Conservation (phyloP, 441 rosid genomes). For the Brassica hybrid region DNA sequence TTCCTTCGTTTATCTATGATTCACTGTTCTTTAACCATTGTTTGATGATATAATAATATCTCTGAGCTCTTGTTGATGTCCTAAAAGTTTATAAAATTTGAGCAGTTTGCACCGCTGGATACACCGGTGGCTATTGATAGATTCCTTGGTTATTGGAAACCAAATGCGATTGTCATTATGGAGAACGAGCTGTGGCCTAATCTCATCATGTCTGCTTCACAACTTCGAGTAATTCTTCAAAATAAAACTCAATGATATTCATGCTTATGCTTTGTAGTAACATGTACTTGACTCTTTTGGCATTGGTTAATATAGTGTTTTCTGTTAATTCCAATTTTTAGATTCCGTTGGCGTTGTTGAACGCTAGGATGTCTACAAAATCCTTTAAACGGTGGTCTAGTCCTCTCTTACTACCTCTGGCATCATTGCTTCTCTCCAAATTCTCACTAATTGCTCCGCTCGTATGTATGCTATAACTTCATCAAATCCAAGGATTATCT, state of each 20-base stretch:
- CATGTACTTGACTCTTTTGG: neutral
- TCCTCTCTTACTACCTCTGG: constrained; percentile 66
- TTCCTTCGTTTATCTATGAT: neutral
- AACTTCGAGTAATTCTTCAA: constrained; percentile 61
- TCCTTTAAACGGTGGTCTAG: constrained; percentile 80
- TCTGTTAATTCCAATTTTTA: constrained; percentile 43
- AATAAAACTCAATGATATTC: neutral
- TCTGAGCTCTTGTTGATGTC: constrained; percentile 8
- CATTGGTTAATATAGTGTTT: neutral
- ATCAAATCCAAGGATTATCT: constrained; percentile 16
- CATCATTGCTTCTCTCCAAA: constrained; percentile 77
- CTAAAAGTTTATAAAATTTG: constrained; percentile 28
- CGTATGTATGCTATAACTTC: constrained; percentile 53
- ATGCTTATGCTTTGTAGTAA: neutral
- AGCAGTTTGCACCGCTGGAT: constrained; percentile 89
- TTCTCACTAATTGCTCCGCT: constrained; percentile 84
- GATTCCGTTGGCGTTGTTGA: constrained; percentile 79
- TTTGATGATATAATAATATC: neutral
- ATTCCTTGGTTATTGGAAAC: constrained; percentile 85
- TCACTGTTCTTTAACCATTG: neutral
- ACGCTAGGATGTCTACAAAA: constrained; percentile 76
- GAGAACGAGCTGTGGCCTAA: constrained; percentile 98
- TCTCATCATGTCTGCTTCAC: constrained; percentile 74
- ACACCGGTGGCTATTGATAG: constrained; percentile 74
- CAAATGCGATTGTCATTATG: constrained; percentile 69